Evolutionary conservation across 2,329 filamentous ascomycete genomes (phyloP), one percentile per base, ranked within the genome.

Genomic region (Sporothrix euskadiensis): DNA sequence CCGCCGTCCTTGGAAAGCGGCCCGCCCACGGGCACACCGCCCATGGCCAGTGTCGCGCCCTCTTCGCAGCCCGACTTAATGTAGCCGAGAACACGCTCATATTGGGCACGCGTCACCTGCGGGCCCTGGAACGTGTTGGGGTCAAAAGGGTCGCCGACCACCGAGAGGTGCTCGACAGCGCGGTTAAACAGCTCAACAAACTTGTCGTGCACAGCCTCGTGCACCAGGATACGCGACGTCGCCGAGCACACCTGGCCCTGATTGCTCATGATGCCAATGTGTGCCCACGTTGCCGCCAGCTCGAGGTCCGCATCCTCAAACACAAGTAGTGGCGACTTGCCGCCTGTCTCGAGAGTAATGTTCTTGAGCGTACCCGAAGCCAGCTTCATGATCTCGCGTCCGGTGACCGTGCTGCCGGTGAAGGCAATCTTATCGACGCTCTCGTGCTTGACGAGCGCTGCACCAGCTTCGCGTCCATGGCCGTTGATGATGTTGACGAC

Each of bases 401-500:
- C 92, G 0, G 91, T 92, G 0, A 83, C 83, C 0, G 90, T 92
- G 16, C 88, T 90, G 56, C 92, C 92, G 0, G 92, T 94, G 77
- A 94, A 94, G 0, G 91, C 90, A 71, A 94, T 85, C 82, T 93
- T 94, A 78, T 91, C 88, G 35, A 94, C 86, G 54, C 85, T 84
- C 7, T 86, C 81, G 78, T 94, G 92, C 56, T 85, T 83, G 0
- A 88, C 89, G 7, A 94, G 84, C 0, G 91, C 89, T 4, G 89
- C 86, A 22, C 92, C 92, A 2, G 90, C 89, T 47, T 88, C 87
- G 32, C 84, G 84, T 19, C 91, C 91, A 73, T 89, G 84, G 0
- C 91, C 91, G 74, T 91, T 92, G 72, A 93, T 78, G 68, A 94
- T 85, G 79, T 93, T 93, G 76, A 94, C 82, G 4, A 93, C 91